Conservation (phyloP, 2,329 filamentous ascomycete genomes). For the Trichoderma oligosporum region DNA sequence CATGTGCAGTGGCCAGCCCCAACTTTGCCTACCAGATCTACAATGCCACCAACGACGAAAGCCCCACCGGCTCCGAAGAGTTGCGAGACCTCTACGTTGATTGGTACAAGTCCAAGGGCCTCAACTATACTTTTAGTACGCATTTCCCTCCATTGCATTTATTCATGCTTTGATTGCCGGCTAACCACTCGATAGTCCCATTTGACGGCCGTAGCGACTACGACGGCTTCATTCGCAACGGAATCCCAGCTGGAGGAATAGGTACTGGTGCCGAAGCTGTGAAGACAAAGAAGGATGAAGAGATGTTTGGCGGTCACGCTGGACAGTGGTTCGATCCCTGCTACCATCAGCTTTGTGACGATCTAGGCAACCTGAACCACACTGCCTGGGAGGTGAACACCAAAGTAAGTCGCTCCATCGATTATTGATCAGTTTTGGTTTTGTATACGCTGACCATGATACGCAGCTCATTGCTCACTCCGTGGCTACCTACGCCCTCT, state of each 20-base stretch:
- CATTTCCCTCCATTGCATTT: neutral
- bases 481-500: conserved; percentile 65
- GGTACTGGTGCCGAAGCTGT: conserved; percentile 73
- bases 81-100: conserved; percentile 64
- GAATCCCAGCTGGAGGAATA: conserved; percentile 71
- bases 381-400: conserved; percentile 60
- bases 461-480: conserved; percentile 63
- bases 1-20: conserved; percentile 49
- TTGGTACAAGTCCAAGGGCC: conserved; percentile 59
- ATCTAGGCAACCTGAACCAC: conserved; percentile 53
- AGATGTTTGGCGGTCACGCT: conserved; percentile 66
- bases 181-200: conserved; percentile 37
- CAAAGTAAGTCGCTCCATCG: conserved; percentile 41
- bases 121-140: conserved; percentile 60
- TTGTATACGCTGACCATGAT: conserved; percentile 22
- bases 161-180: no score
- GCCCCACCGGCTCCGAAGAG: conserved; percentile 67
- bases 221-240: conserved; percentile 67
- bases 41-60: conserved; percentile 65
- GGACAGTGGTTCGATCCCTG: conserved; percentile 57
- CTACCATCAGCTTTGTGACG: conserved; percentile 61
- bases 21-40: conserved; percentile 68
- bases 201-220: conserved; percentile 82
- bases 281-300: conserved; percentile 65
- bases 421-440: neutral